Conservation (phyloP, 371 early-diverging fungal genomes). For the Umbelopsis sp. region DNA sequence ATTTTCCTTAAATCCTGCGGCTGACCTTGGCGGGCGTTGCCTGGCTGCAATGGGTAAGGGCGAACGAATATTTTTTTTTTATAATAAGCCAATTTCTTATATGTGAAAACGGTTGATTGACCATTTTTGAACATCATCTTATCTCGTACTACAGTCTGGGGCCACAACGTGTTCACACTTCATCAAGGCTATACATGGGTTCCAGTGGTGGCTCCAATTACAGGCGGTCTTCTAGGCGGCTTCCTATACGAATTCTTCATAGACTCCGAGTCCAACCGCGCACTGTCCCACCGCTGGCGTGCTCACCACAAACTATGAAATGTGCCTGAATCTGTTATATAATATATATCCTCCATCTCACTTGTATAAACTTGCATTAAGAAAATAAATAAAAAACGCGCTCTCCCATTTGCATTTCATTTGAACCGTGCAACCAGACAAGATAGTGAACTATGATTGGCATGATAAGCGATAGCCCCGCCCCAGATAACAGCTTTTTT, state of each 20-base stretch:
- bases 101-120: background rate
- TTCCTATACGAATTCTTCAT: conserved; percentile 67
- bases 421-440: background rate
- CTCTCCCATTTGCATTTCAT: background rate
- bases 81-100: conserved; percentile 9
- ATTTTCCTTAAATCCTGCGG: conserved; percentile 86
- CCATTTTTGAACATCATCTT: background rate
- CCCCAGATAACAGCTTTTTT: background rate
- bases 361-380: background rate
- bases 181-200: conserved; percentile 75
- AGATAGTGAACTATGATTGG: background rate
- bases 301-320: conserved; percentile 3
- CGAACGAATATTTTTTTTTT: background rate
- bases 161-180: conserved; percentile 66
- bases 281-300: background rate
- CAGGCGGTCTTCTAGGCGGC: conserved; percentile 75
- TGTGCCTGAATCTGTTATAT: background rate
- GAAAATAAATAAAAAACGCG: background rate
- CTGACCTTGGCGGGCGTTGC: conserved; percentile 87
- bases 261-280: conserved; percentile 25
- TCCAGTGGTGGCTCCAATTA: conserved; percentile 77
- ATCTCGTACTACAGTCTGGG: conserved; percentile 60
- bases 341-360: background rate
- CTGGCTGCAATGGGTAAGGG: conserved; percentile 56
- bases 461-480: conserved; percentile 10